Percentiles rank a stretch among this genome's conserved stretches.
Conservation (phyloP, 306 rosid genomes). For the Lathyrus sativus region DNA sequence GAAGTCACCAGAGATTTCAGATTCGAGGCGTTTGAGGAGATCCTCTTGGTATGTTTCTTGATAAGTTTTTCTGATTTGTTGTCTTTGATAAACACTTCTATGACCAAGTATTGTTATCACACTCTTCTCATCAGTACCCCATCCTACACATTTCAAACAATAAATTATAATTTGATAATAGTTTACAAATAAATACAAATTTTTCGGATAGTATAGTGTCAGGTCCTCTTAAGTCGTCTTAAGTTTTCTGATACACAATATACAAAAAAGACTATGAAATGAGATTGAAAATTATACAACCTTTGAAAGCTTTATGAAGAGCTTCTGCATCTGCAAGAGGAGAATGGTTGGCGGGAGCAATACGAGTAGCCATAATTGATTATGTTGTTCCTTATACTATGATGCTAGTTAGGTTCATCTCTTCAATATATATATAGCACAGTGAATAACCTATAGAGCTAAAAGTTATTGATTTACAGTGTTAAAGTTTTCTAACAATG, state of each 20-base stretch:
- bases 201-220: too few species aligned
- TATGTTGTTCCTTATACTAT: constrained; percentile 12
- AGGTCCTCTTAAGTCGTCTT: too few species aligned
- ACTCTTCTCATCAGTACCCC: constrained; percentile 85
- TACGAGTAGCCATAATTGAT: constrained; percentile 58
- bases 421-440: constrained; percentile 35
- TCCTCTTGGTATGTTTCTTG: constrained; percentile 57
- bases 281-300: constrained; percentile 27
- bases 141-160: constrained; percentile 46
- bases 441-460: constrained; percentile 9
- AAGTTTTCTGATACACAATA: too few species aligned
- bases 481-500: too few species aligned
- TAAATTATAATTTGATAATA: too few species aligned
- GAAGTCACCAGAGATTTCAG: constrained; percentile 73
- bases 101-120: constrained; percentile 57
- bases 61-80: constrained; percentile 65
- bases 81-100: constrained; percentile 71
- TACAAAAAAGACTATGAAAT: too few species aligned
- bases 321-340: constrained; percentile 62
- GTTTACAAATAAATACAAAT: too few species aligned
- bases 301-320: constrained; percentile 56
- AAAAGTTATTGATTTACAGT: constrained; percentile 5
- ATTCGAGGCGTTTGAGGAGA: constrained; percentile 74
- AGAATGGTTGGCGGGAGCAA: constrained; percentile 42
- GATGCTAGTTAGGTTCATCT: constrained; percentile 1